Percentiles rank a stretch among this genome's conserved stretches.
Evolutionary conservation across 345 rosid genomes (phyloP).

Genomic region (Aethionema arabicum): DNA sequence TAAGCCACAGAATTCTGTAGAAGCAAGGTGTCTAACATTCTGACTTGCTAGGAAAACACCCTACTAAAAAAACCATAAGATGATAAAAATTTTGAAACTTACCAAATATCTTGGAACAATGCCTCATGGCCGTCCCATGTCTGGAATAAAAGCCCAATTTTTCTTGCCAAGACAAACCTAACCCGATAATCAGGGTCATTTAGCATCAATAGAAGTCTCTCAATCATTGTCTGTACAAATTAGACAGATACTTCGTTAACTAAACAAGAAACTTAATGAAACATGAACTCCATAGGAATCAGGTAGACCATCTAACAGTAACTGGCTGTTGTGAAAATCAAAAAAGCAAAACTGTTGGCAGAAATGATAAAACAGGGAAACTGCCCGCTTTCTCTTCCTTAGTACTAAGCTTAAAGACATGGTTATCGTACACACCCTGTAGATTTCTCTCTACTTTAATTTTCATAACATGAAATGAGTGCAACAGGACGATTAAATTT

Average conservation of each 20-base stretch:
- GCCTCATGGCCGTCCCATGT: constrained; percentile 98
- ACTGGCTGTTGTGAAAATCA: constrained; percentile 14
- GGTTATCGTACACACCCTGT: constrained; percentile 4
- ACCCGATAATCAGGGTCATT: constrained; percentile 90
- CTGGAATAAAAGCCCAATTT: constrained; percentile 81
- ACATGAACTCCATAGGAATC: constrained; percentile 21
- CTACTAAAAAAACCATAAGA: constrained; percentile 3
- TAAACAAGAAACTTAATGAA: constrained; percentile 16
- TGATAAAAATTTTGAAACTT: constrained; percentile 31
- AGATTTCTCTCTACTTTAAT: constrained; percentile 1
- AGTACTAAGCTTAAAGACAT: constrained; percentile 5
- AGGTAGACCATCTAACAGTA: constrained; percentile 6
- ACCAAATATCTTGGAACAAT: constrained; percentile 89
- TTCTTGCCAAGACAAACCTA: constrained; percentile 60
- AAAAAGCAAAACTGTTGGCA: constrained; percentile 19
- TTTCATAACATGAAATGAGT: constrained; percentile 6
- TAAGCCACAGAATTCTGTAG: constrained; percentile 6
- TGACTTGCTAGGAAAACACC: constrained; percentile 16
- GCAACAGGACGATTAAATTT: constrained; percentile 1
- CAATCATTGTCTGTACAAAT: constrained; percentile 69
- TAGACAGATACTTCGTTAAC: constrained; percentile 20
- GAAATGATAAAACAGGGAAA: constrained; percentile 15
- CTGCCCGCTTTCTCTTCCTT: neutral
- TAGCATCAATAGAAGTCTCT: constrained; percentile 60
- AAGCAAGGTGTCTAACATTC: constrained; percentile 17